Conservation (phyloP, 371 early-diverging fungal species). For the Batkoa obscura region DNA sequence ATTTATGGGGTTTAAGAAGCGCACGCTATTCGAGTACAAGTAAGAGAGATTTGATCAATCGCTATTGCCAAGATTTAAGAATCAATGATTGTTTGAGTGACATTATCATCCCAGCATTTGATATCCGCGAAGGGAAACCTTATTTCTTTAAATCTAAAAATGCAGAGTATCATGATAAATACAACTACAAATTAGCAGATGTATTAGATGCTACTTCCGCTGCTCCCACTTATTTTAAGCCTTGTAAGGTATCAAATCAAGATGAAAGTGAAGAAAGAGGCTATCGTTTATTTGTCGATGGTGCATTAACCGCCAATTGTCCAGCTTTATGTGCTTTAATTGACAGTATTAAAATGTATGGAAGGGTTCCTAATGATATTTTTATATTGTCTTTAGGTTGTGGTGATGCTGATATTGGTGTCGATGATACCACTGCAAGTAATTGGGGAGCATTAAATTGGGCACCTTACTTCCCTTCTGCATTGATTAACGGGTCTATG, state of each 20-base stretch:
- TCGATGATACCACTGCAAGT: too few species aligned
- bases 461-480: background rate
- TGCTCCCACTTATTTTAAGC: conserved; percentile 7
- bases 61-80: background rate
- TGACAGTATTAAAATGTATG: background rate
- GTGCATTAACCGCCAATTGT: conserved; percentile 3
- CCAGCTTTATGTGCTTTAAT: background rate
- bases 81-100: background rate
- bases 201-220: conserved; percentile 7
- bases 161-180: background rate
- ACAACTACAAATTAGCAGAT: conserved; percentile 1
- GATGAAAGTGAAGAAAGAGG: background rate
- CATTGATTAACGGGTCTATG: background rate
- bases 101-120: background rate
- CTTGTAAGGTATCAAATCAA: background rate
- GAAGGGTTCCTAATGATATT: background rate
- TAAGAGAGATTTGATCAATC: background rate
- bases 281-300: background rate
- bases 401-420: background rate
- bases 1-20: background rate
- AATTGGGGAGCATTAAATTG: background rate
- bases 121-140: background rate
- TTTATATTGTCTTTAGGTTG: background rate
- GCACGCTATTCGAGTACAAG: background rate
- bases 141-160: background rate